Base-by-base conservation (phyloP, 345 rosid species). In the Ricinus communis region DNA sequence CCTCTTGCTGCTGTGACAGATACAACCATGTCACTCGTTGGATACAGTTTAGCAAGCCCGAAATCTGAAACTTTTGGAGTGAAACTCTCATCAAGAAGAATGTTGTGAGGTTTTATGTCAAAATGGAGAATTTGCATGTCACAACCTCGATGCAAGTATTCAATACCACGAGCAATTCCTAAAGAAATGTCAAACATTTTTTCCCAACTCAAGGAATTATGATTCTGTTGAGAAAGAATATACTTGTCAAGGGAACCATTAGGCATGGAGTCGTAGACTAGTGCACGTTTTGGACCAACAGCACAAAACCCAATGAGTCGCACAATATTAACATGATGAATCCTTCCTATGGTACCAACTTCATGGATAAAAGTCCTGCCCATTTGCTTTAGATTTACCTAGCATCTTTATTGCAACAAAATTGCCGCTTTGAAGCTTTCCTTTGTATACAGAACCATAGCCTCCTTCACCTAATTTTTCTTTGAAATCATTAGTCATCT, bases 21-120 rank as follows among this genome's bases (percentile, higher is more conserved):
- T 13, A 74, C 52, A 8, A 65, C 68, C 2, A 50, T 68, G 33
- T 74, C 3, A 6, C 68, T 65, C 38, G 46, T 67, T 0, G 68
- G 49, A 52, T 65, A 74, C 22, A 68, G 21, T 52, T 74, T 74
- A 0, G 77, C 77, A 11, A 74, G 65, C 13, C 77, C 72, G 10
- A 67, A 74, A 74, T 74, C 77, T 1, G 77, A 65, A 19, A 73
- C 61, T 36, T 66, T 73, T 8, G 77, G 77, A 60, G 2, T 66
- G 71, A 73, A 73, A 16, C 66, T 58, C 15, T 66, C 46, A 3
- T 72, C 75, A 1, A 72, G 55, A 33, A 27, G 56, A 36, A 67
- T 54, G 30, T 40, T 67, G 49, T 19, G 69, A 1, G 67, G 36
- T 5, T 63, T 63, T 13, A 63, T 63, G 21, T 63, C 67, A 64